Evolutionary conservation across 306 rosid species (phyloP).

Genomic region (Prunus mira): DNA sequence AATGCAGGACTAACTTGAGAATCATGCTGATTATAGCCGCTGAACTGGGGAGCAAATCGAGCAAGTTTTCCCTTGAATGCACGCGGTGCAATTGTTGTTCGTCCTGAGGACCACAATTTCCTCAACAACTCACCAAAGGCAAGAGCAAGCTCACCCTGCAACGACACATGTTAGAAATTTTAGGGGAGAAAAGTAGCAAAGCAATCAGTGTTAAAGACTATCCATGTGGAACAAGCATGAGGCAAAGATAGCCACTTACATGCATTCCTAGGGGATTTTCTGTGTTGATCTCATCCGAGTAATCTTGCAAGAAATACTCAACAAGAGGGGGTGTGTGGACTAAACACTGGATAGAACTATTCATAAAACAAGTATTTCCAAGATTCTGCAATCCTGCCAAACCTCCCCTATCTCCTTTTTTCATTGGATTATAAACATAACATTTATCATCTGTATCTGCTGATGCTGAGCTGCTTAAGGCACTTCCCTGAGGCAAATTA

Average conservation of each 20-base stretch:
- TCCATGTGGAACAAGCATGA: conserved; percentile 6
- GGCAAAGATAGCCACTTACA: conserved; percentile 52
- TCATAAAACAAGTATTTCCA: conserved; percentile 99
- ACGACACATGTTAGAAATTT: conserved; percentile 22
- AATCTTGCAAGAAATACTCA: conserved; percentile 90
- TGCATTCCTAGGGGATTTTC: conserved; percentile 97
- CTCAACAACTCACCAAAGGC: conserved; percentile 93
- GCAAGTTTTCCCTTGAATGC: conserved; percentile 89
- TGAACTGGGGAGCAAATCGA: conserved; percentile 98
- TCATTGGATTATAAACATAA: conserved; percentile 39
- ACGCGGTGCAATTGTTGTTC: conserved; percentile 82
- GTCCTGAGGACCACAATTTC: conserved; percentile 94
- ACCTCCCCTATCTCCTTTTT: conserved; percentile 70
- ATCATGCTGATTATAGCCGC: conserved; percentile 99
- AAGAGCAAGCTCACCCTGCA: conserved; percentile 96
- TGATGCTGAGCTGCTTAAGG: conserved; percentile 52
- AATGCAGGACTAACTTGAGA: conserved; percentile 71
- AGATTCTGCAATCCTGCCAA: conserved; percentile 97
- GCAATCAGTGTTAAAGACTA: conserved; percentile 3
- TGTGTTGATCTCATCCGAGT: conserved; percentile 78
- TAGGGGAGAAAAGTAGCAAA: conserved; percentile 12
- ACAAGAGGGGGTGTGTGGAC: conserved; percentile 89
- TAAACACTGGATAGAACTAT: conserved; percentile 88
- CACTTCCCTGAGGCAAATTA: conserved; percentile 54
- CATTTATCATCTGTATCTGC: conserved; percentile 58